phyloP scores from a whole-genome alignment of 2,329 filamentous ascomycete genomes.

The Fusarium clavum region DNA sequence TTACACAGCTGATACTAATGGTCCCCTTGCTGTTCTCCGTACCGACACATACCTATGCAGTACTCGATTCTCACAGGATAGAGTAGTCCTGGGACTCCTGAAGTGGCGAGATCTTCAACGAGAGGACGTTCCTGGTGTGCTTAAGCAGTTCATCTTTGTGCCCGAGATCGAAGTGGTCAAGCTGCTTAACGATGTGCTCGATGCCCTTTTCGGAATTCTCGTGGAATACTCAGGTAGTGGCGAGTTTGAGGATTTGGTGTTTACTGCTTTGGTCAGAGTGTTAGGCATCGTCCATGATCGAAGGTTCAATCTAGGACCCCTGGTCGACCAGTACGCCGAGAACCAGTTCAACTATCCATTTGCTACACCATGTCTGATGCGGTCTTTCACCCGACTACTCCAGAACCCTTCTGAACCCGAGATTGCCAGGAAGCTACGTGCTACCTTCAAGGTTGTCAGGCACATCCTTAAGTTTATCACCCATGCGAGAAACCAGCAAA shows the following conservation, averaged over 20 bases:
- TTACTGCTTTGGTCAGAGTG: slow-evolving; percentile 88
- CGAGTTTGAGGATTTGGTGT: slow-evolving; percentile 92
- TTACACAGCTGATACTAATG: slow-evolving; percentile 79
- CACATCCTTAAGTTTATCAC: slow-evolving; percentile 96
- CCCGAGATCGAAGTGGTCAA: slow-evolving; percentile 98
- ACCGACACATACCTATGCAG: slow-evolving; percentile 92
- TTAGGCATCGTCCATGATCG: slow-evolving; percentile 94
- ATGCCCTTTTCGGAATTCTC: slow-evolving; percentile 89
- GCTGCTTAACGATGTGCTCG: slow-evolving; percentile 87
- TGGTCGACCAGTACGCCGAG: slow-evolving; percentile 93
- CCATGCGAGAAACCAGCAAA: slow-evolving; percentile 86
- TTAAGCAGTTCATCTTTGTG: slow-evolving; percentile 90
- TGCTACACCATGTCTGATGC: slow-evolving; percentile 86
- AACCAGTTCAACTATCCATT: slow-evolving; percentile 93
- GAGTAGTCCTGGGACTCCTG: slow-evolving; percentile 82
- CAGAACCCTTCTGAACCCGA: slow-evolving; percentile 85
- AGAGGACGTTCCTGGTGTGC: slow-evolving; percentile 76
- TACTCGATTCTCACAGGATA: slow-evolving; percentile 93
- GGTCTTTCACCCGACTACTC: slow-evolving; percentile 86
- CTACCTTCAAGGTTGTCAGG: slow-evolving; percentile 93
- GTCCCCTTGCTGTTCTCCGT: slow-evolving; percentile 81
- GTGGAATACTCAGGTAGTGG: slow-evolving; percentile 92
- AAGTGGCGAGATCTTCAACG: slow-evolving; percentile 84
- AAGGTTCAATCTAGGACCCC: slow-evolving; percentile 88
- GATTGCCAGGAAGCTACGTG: slow-evolving; percentile 83